phyloP scores from a whole-genome alignment of 73 alveolate species.

The Paraurostyla sp. region DNA sequence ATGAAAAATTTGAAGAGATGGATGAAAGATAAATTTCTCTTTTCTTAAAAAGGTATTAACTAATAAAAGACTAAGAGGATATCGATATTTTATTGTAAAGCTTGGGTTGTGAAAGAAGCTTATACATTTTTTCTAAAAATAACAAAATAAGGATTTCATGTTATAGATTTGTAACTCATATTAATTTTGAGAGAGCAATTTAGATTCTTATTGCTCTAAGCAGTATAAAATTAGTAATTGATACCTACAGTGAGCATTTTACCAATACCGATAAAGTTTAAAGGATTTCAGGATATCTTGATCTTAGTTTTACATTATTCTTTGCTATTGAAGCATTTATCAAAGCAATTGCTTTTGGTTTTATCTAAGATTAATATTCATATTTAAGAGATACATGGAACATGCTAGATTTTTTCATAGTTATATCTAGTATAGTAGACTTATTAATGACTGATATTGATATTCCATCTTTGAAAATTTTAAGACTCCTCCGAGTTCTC shows the following conservation, averaged over 20 bases:
- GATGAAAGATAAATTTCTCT: conserved; percentile 57
- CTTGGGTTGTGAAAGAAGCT: conserved; percentile 54
- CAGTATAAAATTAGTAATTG: conserved; percentile 67
- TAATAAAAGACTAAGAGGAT: conserved; percentile 41
- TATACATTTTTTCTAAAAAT: conserved; percentile 56
- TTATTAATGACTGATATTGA: conserved; percentile 76
- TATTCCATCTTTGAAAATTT: conserved; percentile 77
- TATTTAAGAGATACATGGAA: conserved; percentile 95
- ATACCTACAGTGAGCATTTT: conserved; percentile 47
- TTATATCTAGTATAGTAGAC: conserved; percentile 89
- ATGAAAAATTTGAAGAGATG: conserved; percentile 56
- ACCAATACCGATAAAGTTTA: neutral
- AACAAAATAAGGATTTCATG: conserved; percentile 42
- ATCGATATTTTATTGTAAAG: conserved; percentile 42
- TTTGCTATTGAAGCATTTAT: conserved; percentile 83
- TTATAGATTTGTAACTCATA: conserved; percentile 38
- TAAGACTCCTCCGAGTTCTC: conserved; percentile 92
- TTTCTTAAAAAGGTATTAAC: conserved; percentile 32
- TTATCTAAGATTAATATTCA: conserved; percentile 84
- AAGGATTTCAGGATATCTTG: conserved; percentile 47
- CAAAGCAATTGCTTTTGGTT: conserved; percentile 88
- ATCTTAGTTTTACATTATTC: conserved; percentile 73
- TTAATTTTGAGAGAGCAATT: conserved; percentile 60
- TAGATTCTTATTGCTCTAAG: conserved; percentile 42
- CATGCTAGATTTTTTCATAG: conserved; percentile 95